Base-by-base conservation (phyloP, 2,329 filamentous ascomycete genomes). In the Rhynchosporium graminicola region DNA sequence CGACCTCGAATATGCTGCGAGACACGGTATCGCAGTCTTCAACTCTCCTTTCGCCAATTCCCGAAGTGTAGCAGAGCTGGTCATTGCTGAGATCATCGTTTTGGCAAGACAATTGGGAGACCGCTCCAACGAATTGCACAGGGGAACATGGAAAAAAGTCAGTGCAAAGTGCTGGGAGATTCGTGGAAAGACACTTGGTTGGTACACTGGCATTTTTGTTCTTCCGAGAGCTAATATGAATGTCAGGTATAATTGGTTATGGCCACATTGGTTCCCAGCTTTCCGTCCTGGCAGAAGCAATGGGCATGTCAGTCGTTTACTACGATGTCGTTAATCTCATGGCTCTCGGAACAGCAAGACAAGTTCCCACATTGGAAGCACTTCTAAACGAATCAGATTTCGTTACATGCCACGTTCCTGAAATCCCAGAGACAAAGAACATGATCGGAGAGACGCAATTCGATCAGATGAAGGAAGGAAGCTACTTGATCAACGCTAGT, bases 11-110 rank as follows among this genome's bases (percentile, higher is more conserved):
- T 94, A 87, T 74, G 92, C 92, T 36, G 92, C 92, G 54, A 83
- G 84, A 69, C 86, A 90, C 74, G 92, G 95, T 69, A 97, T 98
- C 75, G 92, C 93, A 42, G 95, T 99, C 67, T 99, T 99, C 86
- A 99, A 99, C 80, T 98, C 95, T 51, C 95, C 95, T 1, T 99
- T 99, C 79, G 93, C 91, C 79, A 99, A 99, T 80, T 98, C 94
- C 8, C 89, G 95, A 76, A 96, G 91, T 75, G 95, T 99, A 57
- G 95, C 95, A 61, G 95, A 99, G 80, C 82, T 98, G 61, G 92
- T 98, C 71, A 97, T 99, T 75, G 89, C 83, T 59, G 94, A 97
- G 78, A 93, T 99, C 74, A 97, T 99, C 73, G 81, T 83, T 45
- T 87, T 99, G 59, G 95, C 95, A 28, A 89, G 95, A 63, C 95